Conservation (phyloP, 164 flowering plant genomes). For the Nymphaea thermarum region DNA sequence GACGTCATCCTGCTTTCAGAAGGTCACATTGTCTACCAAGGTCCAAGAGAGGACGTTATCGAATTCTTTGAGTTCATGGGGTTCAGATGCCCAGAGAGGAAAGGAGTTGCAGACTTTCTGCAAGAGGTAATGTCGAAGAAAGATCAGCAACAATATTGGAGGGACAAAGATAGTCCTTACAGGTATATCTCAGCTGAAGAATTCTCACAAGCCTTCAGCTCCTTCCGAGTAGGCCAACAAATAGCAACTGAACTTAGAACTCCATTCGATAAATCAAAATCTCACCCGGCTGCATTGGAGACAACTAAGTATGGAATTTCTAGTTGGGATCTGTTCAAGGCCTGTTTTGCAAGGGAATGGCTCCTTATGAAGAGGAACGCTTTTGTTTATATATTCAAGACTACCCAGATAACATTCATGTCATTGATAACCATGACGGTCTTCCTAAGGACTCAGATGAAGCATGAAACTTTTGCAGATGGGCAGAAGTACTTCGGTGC, state of each 20-base stretch:
- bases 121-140: conserved; percentile 47
- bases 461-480: conserved; percentile 8
- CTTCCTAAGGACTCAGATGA: conserved; percentile 15
- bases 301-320: conserved; percentile 55
- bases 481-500: conserved; percentile 17
- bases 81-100: conserved; percentile 47
- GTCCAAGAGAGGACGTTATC: conserved; percentile 37
- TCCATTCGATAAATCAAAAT: conserved; percentile 43
- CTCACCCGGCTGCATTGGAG: conserved; percentile 60
- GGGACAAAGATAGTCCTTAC: conserved; percentile 21
- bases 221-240: conserved; percentile 43
- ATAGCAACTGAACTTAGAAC: conserved; percentile 29
- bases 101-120: conserved; percentile 45
- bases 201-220: conserved; percentile 32
- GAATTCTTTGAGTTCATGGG: conserved; percentile 47
- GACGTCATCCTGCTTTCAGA: conserved; percentile 49
- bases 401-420: conserved; percentile 54
- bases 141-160: conserved; percentile 42
- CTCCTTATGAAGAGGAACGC: conserved; percentile 35
- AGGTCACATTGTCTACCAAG: conserved; percentile 45
- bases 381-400: conserved; percentile 59
- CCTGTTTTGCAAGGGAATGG: conserved; percentile 63
- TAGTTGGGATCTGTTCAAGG: conserved; percentile 54
- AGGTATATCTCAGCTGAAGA: conserved; percentile 37
- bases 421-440: conserved; percentile 43